Percentiles rank a stretch among this genome's conserved stretches.
Conservation (phyloP, 805 yeast species). For the Teunomyces atbi region DNA sequence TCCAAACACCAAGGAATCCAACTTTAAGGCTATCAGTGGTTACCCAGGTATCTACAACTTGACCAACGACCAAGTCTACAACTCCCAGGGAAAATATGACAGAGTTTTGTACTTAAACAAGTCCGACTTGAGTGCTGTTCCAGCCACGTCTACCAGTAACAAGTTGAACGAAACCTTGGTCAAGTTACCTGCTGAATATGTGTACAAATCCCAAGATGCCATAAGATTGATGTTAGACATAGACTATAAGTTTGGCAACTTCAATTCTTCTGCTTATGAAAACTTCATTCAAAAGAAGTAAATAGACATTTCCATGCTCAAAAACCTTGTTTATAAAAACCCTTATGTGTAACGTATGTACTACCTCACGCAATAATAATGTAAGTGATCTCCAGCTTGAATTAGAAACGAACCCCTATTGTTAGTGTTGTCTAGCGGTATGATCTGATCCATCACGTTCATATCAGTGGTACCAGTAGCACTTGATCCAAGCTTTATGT, state of each 20-base stretch:
- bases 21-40: conserved; percentile 43
- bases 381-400: background rate
- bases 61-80: conserved; percentile 45
- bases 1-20: conserved; percentile 42
- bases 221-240: conserved; percentile 61
- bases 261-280: conserved; percentile 49
- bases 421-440: background rate
- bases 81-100: conserved; percentile 32
- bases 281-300: conserved; percentile 26
- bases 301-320: background rate
- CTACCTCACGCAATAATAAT: background rate
- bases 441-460: background rate
- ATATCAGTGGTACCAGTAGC: too few species aligned
- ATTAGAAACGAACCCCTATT: background rate
- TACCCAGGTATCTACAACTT: conserved; percentile 46
- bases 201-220: conserved; percentile 59
- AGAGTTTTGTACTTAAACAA: conserved; percentile 37
- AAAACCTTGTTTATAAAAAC: background rate
- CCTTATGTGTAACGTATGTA: background rate
- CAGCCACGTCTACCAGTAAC: conserved; percentile 9
- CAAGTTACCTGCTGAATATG: conserved; percentile 42
- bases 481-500: background rate
- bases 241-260: conserved; percentile 59
- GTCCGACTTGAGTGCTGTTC: conserved; percentile 9
- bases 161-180: conserved; percentile 38